Evolutionary conservation across 1,284 basidiomycete genomes (phyloP), one percentile per base, ranked within the genome.

Genomic region (Boletus semigastroideus): DNA sequence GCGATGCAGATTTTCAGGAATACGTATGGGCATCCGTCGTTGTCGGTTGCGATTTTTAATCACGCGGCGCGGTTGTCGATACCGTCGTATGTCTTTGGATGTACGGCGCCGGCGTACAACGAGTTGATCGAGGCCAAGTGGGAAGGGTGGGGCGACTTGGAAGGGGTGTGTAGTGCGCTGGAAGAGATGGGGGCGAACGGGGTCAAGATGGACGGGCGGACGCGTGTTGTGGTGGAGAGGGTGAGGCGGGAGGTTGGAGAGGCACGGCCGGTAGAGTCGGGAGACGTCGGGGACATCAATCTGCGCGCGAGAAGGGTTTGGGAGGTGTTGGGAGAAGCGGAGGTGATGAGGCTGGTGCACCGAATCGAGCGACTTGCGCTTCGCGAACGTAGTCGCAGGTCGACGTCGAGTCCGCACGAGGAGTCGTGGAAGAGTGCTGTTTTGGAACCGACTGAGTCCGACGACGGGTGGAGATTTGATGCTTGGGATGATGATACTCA

Each of bases 111-210:
- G 5, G 88, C 85, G 1, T 95, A 94, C 71, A 93, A 94, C 68
- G 90, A 94, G 69, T 77, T 93, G 30, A 79, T 95, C 38, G 74
- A 80, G 58, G 90, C 87, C 12, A 82, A 82, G 28, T 95, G 93
- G 92, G 71, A 73, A n/a, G 82, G 78, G 53, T 93, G 94, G 75
- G 79, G 80, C 16, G 90, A 95, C 70, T 71, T 94, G 31, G 77
- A 79, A 42, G 89, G 86, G 17, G 86, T 93, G 0, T 78, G 79
- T 48, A 78, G 80, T 22, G 82, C 85, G 16, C 71, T 94, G 6
- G 78, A 83, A 53, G 93, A 95, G 70, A 95, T 95, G 93, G 70
- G 74, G 20, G 77, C 82, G 34, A 91, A 92, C 59, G 90, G 86
- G 7, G 82, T 95, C 12, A 76, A 75, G 41, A 73, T 82, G 45